Base-by-base conservation (phyloP, 345 rosid genomes). In the Raphanus raphanistrum region DNA sequence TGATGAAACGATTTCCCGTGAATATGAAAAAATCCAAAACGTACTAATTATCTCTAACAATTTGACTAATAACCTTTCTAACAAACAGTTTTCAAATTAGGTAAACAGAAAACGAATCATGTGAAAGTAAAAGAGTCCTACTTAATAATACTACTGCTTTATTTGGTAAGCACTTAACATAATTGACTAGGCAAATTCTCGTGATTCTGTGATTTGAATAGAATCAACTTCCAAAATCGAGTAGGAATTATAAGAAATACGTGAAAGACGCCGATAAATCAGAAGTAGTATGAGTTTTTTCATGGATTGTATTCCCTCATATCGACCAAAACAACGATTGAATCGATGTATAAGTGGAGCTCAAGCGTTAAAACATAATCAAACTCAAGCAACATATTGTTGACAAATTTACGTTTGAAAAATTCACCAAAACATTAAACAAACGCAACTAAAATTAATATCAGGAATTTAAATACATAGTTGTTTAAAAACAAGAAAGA, bases 1-100 rank as follows among this genome's bases (percentile, higher is more conserved):
- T 50, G 57, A 32, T 76, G 62, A 33, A 13, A 28, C 79, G 52
- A 45, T 76, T 69, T 61, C 5, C 63, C 55, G 1, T 48, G n/a
- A 70, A 2, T 50, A 35, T 6, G 32, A 76, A 50, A n/a, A 57
- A 54, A 2, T 8, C 52, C 35, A 61, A 61, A 69, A 45, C 41
- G 17, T 58, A 12, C 16, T 13, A 43, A 21, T 43, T 61, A 59
- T 2, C 17, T 21, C n/a, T 55, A 43, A 31, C 9, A 29, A 33
- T 50, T 50, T 50, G 17, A 50, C 55, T n/a, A 50, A 12, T 45
- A 13, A 63, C 36, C 63, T 63, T 63, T 50, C 52, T 29, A 13
- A 27, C 28, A 50, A 73, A 17, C 9, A 33, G 55, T 8, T 32
- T n/a, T 9, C 55, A 35, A 36, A 33, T 58, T 41, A 67, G 72